A percentile compares a stretch with the other conserved stretches of the same genome.
phyloP scores from a whole-genome alignment of 1,284 basidiomycete genomes.

The Flammula alnicola region DNA sequence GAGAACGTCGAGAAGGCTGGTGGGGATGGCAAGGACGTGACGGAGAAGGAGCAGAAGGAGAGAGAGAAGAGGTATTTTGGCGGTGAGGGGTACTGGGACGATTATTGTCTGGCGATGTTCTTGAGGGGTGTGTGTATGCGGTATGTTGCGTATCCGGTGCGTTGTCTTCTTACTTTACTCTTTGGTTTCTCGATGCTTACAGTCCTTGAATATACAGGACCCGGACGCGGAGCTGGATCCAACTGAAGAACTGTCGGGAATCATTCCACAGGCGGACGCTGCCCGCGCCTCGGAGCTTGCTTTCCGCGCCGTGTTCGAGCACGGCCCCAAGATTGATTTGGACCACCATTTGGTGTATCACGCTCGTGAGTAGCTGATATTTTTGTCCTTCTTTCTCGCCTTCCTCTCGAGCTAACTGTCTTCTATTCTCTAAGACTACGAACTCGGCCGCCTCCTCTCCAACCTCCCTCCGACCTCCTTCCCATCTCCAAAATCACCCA shows the following conservation, averaged over 20 bases:
- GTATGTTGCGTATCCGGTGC: constrained; percentile 82
- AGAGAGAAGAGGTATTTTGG: constrained; percentile 56
- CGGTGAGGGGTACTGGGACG: constrained; percentile 84
- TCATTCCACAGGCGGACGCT: constrained; percentile 44
- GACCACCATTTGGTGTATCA: constrained; percentile 85
- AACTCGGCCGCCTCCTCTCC: constrained; percentile 74
- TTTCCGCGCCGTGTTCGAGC: constrained; percentile 71
- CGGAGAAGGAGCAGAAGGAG: constrained; percentile 15
- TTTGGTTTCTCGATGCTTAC: background rate
- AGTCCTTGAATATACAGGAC: constrained; percentile 37
- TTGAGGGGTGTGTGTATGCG: constrained; percentile 83
- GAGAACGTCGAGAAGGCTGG: background rate
- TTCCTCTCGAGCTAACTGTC: background rate
- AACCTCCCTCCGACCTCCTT: constrained; percentile 4
- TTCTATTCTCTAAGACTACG: constrained; percentile 61
- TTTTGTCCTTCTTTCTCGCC: background rate
- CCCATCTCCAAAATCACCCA: background rate
- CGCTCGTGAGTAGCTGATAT: constrained; percentile 76
- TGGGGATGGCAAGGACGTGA: constrained; percentile 2
- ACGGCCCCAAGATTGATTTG: constrained; percentile 76
- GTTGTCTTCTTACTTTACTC: constrained; percentile 30
- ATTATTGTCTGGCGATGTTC: constrained; percentile 83
- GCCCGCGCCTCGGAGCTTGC: constrained; percentile 57
- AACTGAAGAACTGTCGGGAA: constrained; percentile 43
- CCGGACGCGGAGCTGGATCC: constrained; percentile 53